Base-by-base conservation (phyloP, 2,329 filamentous ascomycete genomes). In the Microsporum audouinii region DNA sequence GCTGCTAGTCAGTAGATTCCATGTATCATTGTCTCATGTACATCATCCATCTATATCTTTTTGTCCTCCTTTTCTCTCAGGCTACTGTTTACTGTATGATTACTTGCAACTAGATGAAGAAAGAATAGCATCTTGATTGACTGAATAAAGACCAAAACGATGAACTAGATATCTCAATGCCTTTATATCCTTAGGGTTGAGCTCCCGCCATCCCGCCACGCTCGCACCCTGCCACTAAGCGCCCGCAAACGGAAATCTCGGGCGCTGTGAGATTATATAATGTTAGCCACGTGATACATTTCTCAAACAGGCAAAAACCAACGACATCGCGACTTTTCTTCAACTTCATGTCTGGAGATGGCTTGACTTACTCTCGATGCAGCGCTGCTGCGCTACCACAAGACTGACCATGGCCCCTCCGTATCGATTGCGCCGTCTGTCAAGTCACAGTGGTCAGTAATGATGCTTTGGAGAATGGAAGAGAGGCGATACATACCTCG, bases 181-280 rank as follows among this genome's bases (percentile, higher is more conserved):
- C 34, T 36, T 10, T 10, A 36, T 23, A 31, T 23, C 45, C 45
- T 12, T 49, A 45, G 45, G 49, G 49, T 6, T 53, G 49, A 53
- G 31, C 49, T 33, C 49, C 49, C 49, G 29, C 49, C 49, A 53
- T 33, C 49, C 49, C 49, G 14, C 49, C 49, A 33, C 49, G 49
- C 49, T 53, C 49, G 33, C 27, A 12, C 49, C 49, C 49, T 53
- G 49, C 49, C 49, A 3, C 49, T 29, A 34, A 23, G 17, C 14
- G 3, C 33, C 8, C 49, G 49, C 49, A 53, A 53, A 31, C 27
- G 31, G 27, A 34, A 34, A 53, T 33, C 23, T n/a, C 49, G 49
- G 31, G 27, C 29, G 49, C 49, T 59, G 39, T n/a, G 43, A 55
- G 43, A 58, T 60, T 58, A 60, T 55, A 59, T 58, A 58, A 57